phyloP scores from a whole-genome alignment of 495 filamentous ascomycete genomes.

The Podospora tetraspora region DNA sequence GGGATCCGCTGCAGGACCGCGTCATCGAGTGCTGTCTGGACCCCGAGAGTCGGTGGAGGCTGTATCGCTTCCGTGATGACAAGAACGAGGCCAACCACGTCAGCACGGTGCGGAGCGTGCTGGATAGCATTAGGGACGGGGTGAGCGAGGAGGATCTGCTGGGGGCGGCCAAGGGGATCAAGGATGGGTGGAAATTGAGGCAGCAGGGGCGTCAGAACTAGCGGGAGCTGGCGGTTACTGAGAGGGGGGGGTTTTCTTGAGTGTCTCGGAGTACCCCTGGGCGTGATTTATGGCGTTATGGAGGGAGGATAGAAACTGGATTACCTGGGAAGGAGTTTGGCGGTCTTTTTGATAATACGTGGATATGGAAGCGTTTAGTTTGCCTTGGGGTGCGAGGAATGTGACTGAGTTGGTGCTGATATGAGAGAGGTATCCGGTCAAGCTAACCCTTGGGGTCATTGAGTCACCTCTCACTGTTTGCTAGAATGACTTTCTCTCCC shows the following conservation, averaged over 20 bases:
- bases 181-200: slow-evolving; percentile 64
- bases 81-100: slow-evolving; percentile 89
- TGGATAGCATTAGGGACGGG: slow-evolving; percentile 77
- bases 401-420: not conserved
- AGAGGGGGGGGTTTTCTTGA: not conserved
- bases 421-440: not conserved
- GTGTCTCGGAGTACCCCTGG: too few species aligned
- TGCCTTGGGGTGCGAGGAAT: not conserved
- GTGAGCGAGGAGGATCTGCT: slow-evolving; percentile 52
- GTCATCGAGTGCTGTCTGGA: slow-evolving; percentile 89
- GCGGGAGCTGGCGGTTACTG: not conserved
- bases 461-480: not conserved
- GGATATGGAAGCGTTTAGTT: not conserved
- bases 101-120: slow-evolving; percentile 68
- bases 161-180: slow-evolving; percentile 57
- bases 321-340: not conserved
- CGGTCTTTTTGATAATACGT: not conserved
- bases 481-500: not conserved
- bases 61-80: slow-evolving; percentile 82
- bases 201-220: slow-evolving; percentile 22
- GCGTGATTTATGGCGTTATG: not conserved
- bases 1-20: slow-evolving; percentile 67
- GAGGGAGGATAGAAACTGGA: not conserved
- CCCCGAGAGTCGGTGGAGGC: slow-evolving; percentile 66
- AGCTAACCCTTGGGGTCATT: not conserved